Percentiles rank a stretch among this genome's conserved stretches.
Conservation (phyloP, 148 eudicot genomes). For the Chenopodium album region DNA sequence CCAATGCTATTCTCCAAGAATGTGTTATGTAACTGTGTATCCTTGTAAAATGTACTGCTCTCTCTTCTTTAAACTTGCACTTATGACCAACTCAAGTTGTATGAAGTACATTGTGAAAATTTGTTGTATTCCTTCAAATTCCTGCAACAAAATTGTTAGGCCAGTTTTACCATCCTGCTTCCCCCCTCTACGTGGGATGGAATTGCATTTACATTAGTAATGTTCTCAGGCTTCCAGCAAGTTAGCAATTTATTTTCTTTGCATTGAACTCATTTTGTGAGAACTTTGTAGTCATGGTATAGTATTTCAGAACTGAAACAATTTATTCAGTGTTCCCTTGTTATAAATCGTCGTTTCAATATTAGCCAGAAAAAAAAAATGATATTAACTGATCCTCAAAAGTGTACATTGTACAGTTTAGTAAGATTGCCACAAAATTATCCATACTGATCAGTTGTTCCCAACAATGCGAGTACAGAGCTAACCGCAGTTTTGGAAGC, state of each 20-base stretch:
- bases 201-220: neutral
- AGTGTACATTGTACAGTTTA: no score
- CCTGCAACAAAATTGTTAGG: neutral
- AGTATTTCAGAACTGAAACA: no score
- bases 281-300: neutral
- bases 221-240: neutral
- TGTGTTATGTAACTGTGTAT: slow-evolving; percentile 34
- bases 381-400: no score
- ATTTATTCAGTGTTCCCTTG: no score
- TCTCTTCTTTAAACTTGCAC: slow-evolving; percentile 22
- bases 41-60: slow-evolving; percentile 20
- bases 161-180: neutral
- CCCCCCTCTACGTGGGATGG: neutral
- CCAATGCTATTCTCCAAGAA: slow-evolving; percentile 7
- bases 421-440: no score
- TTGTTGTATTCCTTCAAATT: neutral
- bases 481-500: no score
- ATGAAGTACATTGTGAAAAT: slow-evolving; percentile 25
- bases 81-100: slow-evolving; percentile 18
- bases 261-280: neutral
- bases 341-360: no score
- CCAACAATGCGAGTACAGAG: no score
- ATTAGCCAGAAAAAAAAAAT: no score
- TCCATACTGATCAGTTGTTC: no score
- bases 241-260: neutral